These are phyloP conservation scores for Pythium grandisporangium DNA, from an alignment of 352 stramenopile genomes.

Conservation along the genomic window DNA sequence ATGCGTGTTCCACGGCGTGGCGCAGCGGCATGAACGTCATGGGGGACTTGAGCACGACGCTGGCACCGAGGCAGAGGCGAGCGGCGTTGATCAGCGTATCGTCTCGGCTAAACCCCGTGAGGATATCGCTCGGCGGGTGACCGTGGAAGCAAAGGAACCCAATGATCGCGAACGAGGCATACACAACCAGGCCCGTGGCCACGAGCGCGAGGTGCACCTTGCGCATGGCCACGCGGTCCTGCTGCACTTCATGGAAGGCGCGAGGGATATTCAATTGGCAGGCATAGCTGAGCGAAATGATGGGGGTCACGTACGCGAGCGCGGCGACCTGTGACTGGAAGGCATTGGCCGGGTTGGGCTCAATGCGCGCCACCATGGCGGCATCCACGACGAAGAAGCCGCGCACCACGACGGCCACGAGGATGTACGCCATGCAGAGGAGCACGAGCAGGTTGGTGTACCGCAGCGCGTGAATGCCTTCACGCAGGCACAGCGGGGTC, in stretches of 20 bases:
- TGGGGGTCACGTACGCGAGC: constrained; percentile 62
- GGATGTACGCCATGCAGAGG: constrained; percentile 72
- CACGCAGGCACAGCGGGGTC: constrained; percentile 68
- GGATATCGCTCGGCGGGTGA: constrained; percentile 71
- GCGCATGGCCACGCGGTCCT: constrained; percentile 59
- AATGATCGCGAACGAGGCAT: constrained; percentile 54
- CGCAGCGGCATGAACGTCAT: constrained; percentile 81
- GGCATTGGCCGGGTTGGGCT: constrained; percentile 27
- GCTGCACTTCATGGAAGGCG: constrained; percentile 69
- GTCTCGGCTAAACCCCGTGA: constrained; percentile 62
- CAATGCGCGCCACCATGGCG: constrained; percentile 25
- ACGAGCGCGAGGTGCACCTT: constrained; percentile 59
- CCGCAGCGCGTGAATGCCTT: constrained; percentile 75
- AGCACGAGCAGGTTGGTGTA: constrained; percentile 75
- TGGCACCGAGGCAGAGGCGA: constrained; percentile 56
- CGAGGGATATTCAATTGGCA: constrained; percentile 76
- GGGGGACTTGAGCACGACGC: constrained; percentile 75
- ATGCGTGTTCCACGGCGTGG: constrained; percentile 62
- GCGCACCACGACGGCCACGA: constrained; percentile 45
- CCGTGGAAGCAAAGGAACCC: constrained; percentile 77
- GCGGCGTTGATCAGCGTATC: constrained; percentile 74
- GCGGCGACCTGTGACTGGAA: constrained; percentile 52
- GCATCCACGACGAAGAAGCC: constrained; percentile 32
- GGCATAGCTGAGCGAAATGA: constrained; percentile 73
- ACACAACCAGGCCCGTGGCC: constrained; percentile 40